These are phyloP conservation scores for Triticum dicoccoides DNA, from an alignment of 176 grass and related monocot genomes.

Conservation along the genomic window DNA sequence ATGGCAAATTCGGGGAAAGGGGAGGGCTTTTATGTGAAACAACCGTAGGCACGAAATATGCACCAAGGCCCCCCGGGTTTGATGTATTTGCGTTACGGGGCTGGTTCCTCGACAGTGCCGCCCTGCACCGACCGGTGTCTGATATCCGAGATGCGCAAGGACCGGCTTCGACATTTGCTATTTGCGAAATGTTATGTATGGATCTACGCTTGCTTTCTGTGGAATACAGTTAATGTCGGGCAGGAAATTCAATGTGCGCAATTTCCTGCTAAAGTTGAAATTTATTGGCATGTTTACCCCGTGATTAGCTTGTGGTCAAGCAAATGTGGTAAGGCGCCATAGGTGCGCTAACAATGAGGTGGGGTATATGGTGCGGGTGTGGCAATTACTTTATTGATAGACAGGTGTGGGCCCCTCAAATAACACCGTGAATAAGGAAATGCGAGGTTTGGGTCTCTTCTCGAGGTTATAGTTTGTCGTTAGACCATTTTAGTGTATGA, in stretches of 20 bases:
- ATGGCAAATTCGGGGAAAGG: background rate
- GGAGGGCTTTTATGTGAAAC: background rate
- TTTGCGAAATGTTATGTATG: background rate
- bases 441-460: background rate
- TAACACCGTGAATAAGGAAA: background rate
- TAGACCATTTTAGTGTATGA: background rate
- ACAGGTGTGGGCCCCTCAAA: background rate
- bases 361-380: background rate
- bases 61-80: background rate
- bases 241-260: background rate
- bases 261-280: background rate
- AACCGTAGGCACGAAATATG: rapidly evolving
- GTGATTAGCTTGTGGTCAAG: background rate
- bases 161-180: background rate
- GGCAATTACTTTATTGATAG: background rate
- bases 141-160: background rate
- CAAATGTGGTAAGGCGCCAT: background rate
- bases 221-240: background rate
- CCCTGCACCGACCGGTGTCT: background rate
- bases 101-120: background rate
- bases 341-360: background rate
- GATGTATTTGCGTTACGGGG: background rate
- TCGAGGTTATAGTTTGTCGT: background rate
- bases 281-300: background rate
- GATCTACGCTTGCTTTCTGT: background rate